Base-by-base conservation (phyloP, 345 rosid genomes). In the Salix arbutifolia region DNA sequence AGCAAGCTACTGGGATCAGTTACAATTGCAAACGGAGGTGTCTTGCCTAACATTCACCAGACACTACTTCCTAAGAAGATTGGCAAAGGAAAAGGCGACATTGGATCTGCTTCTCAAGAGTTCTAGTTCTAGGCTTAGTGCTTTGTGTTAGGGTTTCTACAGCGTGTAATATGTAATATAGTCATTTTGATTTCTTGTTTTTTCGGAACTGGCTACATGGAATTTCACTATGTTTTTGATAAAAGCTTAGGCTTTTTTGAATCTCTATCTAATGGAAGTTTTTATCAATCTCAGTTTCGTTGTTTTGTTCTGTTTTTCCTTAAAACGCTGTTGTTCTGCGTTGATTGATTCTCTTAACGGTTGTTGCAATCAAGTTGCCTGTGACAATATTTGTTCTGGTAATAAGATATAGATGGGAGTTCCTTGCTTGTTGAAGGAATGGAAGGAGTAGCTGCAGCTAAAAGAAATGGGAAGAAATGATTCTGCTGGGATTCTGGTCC, bases 11-110 rank as follows among this genome's bases (percentile, higher is more conserved):
- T 91, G 31, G 95, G 94, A 6, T 66, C 84, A 35, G 97, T 89
- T 4, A 92, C 94, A 0, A 89, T 92, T 30, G 94, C 97, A 3
- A 90, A 85, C 62, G 94, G 91, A 2, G 94, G 97, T 31, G 93
- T 92, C 3, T 74, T 92, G 77, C 97, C 97, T 0, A 92, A 92
- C 79, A 90, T 89, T 76, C 89, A 92, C 74, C 88, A 85, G 75
- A 86, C 77, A 5, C 86, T 92, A 31, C 81, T 92, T 23, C 94
- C 91, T 0, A 82, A 86, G 79, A 91, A 88, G 78, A 0, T 16
- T 35, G 89, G 87, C 0, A 79, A 86, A 61, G 85, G 84, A 40
- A 91, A 90, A 80, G 93, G 91, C 9, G 93, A 91, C 9, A 82
- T 87, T 18, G 91, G 92, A 19, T 91, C 91, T 1, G 88, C 86